Percentiles rank a stretch among this genome's conserved stretches.
Evolutionary conservation across 2,329 filamentous ascomycete species (phyloP).

Genomic region (Cladophialophora bantiana): DNA sequence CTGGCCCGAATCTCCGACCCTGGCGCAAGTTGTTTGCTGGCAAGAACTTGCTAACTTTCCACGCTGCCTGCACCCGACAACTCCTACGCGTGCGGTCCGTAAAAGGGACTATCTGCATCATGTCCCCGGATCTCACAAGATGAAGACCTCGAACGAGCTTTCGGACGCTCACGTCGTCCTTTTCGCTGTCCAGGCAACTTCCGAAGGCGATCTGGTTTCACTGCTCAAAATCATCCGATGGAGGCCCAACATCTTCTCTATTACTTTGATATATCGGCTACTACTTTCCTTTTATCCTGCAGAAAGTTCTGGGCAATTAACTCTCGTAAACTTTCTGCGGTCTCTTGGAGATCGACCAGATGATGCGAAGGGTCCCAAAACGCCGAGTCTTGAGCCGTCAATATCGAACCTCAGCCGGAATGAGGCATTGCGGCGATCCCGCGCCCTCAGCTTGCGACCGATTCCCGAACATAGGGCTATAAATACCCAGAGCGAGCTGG

Average conservation of each 20-base stretch:
- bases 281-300: conserved; percentile 69
- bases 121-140: conserved; percentile 32
- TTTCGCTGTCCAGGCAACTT: conserved; percentile 64
- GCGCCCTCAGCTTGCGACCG: conserved; percentile 23
- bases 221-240: conserved; percentile 60
- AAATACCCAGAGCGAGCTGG: conserved; percentile 39
- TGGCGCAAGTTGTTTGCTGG: conserved; percentile 16
- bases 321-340: conserved; percentile 27
- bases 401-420: conserved; percentile 25
- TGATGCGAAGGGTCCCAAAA: conserved; percentile 25
- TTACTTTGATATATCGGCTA: conserved; percentile 64
- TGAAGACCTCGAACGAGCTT: conserved; percentile 51
- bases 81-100: neutral
- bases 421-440: conserved; percentile 29
- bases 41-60: conserved; percentile 9
- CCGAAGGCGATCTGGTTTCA: conserved; percentile 59
- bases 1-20: conserved; percentile 5
- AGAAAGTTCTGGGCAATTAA: conserved; percentile 55
- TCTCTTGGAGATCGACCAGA: conserved; percentile 46
- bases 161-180: conserved; percentile 65
- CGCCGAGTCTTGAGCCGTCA: conserved; percentile 50
- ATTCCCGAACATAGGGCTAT: conserved; percentile 22
- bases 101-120: neutral
- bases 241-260: conserved; percentile 56
- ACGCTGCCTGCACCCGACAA: conserved; percentile 12